phyloP scores from a whole-genome alignment of 176 grass and related monocot species.

The Carex parvula region DNA sequence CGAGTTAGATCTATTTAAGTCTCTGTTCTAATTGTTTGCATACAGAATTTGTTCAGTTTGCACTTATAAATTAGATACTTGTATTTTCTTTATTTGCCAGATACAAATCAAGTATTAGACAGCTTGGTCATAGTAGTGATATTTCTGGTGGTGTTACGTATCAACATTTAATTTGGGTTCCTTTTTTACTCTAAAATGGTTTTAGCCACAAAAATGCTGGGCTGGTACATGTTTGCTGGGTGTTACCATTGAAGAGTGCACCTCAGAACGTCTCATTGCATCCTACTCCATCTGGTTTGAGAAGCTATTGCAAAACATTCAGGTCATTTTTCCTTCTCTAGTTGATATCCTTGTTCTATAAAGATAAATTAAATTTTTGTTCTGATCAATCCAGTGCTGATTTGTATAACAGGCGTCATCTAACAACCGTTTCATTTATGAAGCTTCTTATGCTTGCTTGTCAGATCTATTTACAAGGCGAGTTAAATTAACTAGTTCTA shows the following conservation, averaged over 20 bases:
- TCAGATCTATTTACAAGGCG: conserved; percentile 43
- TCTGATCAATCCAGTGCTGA: neutral
- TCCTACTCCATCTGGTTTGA: conserved; percentile 44
- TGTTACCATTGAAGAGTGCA: conserved; percentile 40
- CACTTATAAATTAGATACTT: neutral
- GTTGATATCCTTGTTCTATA: neutral
- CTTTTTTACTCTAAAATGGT: neutral
- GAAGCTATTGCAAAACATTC: conserved; percentile 39
- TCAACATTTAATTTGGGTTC: neutral
- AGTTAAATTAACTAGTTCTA: conserved; percentile 9
- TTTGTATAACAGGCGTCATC: conserved; percentile 28
- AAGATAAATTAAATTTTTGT: neutral
- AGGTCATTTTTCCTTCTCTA: conserved; percentile 22
- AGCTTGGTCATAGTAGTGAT: neutral
- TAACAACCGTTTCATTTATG: conserved; percentile 23
- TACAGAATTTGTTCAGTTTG: neutral
- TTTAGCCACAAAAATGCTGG: conserved; percentile 47
- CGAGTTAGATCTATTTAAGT: neutral
- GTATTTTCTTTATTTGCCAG: too few relatives aligned
- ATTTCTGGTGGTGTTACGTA: neutral
- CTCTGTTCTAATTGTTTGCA: neutral
- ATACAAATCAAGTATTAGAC: too few relatives aligned
- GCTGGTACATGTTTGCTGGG: conserved; percentile 39
- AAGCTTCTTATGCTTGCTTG: conserved; percentile 37
- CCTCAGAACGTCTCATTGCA: conserved; percentile 24